A percentile compares a stretch with the other conserved stretches of the same genome.
Conservation (phyloP, 2,329 filamentous ascomycete species). For the Proliferodiscus dingleyae region DNA sequence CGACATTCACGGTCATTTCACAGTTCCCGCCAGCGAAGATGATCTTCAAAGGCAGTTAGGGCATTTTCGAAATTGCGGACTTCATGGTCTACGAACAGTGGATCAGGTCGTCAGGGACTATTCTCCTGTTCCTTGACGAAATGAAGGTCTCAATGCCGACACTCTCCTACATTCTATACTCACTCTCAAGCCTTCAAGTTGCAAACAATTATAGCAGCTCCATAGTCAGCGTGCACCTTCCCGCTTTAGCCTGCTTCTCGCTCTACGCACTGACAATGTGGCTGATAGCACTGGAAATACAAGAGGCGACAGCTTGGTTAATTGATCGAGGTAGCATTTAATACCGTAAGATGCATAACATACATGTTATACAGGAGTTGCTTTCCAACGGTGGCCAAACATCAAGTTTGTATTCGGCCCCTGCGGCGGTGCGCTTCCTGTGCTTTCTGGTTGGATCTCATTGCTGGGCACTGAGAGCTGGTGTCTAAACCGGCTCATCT, state of each 20-base stretch:
- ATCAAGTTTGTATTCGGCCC: not conserved
- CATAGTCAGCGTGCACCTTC: conserved; percentile 1
- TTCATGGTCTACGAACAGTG: not conserved
- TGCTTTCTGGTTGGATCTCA: not conserved
- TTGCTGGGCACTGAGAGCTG: conserved; percentile 1
- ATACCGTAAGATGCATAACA: not conserved
- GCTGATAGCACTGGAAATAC: not conserved
- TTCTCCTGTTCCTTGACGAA: not conserved
- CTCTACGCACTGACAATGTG: not conserved
- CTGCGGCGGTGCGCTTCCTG: conserved; percentile 4
- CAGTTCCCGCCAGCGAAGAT: no score
- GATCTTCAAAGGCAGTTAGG: not conserved
- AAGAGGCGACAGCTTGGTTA: not conserved
- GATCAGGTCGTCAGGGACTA: not conserved
- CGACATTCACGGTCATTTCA: no score
- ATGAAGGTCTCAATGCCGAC: not conserved
- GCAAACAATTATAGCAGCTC: not conserved
- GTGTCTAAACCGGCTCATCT: not conserved
- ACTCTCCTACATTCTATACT: not conserved
- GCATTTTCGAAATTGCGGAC: not conserved
- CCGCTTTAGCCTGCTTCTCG: conserved; percentile 1
- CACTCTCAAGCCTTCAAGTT: not conserved
- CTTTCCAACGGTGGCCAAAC: not conserved
- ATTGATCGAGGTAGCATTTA: not conserved
- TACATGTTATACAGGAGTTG: conserved; percentile 1